Evolutionary conservation across 805 yeast genomes (phyloP).

Genomic region (Ascoidea rubescens): DNA sequence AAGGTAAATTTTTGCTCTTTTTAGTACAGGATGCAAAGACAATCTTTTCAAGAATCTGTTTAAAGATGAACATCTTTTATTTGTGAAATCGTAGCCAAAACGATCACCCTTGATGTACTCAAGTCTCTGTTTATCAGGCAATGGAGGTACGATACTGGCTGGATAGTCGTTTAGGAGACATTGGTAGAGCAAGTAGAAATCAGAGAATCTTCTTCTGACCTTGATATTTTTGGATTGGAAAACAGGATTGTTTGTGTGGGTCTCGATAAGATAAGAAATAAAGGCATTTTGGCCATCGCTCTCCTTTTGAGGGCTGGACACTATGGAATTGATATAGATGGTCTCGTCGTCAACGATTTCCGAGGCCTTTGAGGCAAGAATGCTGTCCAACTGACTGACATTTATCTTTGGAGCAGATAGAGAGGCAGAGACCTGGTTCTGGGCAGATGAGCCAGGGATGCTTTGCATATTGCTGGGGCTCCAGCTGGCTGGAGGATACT

Average conservation of each 20-base stretch:
- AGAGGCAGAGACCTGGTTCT: too few species aligned
- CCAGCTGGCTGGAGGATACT: too few species aligned
- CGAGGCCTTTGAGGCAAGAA: not conserved
- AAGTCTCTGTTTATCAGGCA: slow-evolving; percentile 83
- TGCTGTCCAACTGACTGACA: not conserved
- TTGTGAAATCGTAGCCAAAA: slow-evolving; percentile 73
- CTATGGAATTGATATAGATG: slow-evolving; percentile 24
- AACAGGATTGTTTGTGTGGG: slow-evolving; percentile 48
- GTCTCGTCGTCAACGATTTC: slow-evolving; percentile 2
- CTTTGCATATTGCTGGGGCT: too few species aligned
- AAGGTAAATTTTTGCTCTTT: slow-evolving; percentile 55
- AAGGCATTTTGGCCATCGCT: slow-evolving; percentile 65
- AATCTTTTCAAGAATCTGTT: slow-evolving; percentile 64
- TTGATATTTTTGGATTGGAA: slow-evolving; percentile 29
- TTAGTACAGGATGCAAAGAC: slow-evolving; percentile 58
- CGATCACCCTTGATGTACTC: slow-evolving; percentile 92
- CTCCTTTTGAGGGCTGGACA: slow-evolving; percentile 53
- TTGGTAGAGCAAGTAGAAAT: slow-evolving; percentile 67
- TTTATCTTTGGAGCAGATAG: not conserved
- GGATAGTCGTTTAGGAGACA: slow-evolving; percentile 70
- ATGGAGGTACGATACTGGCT: slow-evolving; percentile 78
- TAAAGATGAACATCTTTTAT: slow-evolving; percentile 67
- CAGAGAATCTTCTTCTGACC: slow-evolving; percentile 75
- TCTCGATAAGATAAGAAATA: slow-evolving; percentile 56
- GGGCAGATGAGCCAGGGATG: too few species aligned